Conservation (phyloP, 352 stramenopile genomes). For the Aphanomyces stellatus region DNA sequence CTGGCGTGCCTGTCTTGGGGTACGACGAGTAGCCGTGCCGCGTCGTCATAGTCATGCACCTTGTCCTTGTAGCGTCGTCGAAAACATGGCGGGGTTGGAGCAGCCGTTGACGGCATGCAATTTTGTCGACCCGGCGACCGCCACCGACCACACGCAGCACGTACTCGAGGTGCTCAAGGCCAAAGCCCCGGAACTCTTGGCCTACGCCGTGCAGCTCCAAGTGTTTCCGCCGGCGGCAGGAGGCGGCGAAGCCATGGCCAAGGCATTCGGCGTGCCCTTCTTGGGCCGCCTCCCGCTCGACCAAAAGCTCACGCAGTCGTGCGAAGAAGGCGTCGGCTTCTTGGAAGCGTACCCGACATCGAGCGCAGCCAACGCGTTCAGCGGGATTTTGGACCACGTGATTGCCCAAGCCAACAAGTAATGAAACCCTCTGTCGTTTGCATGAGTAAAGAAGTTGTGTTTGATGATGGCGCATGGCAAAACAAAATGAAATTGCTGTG, state of each 20-base stretch:
- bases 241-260: conserved; percentile 92
- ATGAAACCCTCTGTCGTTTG: too few species aligned
- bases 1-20: conserved; percentile 71
- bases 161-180: conserved; percentile 76
- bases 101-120: conserved; percentile 66
- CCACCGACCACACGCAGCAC: conserved; percentile 43
- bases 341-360: conserved; percentile 82
- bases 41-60: too few species aligned
- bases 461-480: too few species aligned
- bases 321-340: conserved; percentile 93
- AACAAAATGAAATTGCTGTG: too few species aligned
- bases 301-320: conserved; percentile 93
- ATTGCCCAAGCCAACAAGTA: conserved; percentile 3
- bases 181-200: conserved; percentile 73
- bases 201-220: conserved; percentile 72
- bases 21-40: too few species aligned
- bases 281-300: conserved; percentile 95
- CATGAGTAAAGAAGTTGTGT: too few species aligned
- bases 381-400: conserved; percentile 47
- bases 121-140: conserved; percentile 41
- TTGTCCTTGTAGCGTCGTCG: conserved; percentile 85
- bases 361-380: conserved; percentile 56
- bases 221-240: conserved; percentile 85
- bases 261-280: conserved; percentile 94
- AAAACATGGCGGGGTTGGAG: conserved; percentile 98